phyloP scores from a whole-genome alignment of 1,284 basidiomycete species.

The Anthracocystis panici-leucophaei region DNA sequence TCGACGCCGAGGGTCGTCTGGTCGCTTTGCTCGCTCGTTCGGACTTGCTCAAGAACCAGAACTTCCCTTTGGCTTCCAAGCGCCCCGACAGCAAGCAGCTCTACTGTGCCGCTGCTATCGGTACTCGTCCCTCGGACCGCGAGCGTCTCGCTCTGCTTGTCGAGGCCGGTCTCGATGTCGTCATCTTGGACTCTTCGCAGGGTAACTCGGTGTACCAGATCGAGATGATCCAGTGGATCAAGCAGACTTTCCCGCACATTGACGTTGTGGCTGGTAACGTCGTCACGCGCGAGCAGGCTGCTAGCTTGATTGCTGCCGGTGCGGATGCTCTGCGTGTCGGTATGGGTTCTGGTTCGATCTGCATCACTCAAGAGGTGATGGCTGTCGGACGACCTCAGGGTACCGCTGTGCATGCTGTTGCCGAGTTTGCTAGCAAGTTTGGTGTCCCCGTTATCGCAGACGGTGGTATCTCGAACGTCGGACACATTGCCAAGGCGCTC shows the following conservation, averaged over 20 bases:
- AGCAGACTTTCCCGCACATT: conserved; percentile 77
- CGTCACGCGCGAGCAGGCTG: conserved; percentile 96
- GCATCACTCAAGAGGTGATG: conserved; percentile 99
- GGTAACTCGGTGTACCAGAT: conserved; percentile 95
- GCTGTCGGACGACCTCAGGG: conserved; percentile 99
- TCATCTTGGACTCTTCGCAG: conserved; percentile 94
- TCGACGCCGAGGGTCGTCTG: conserved; percentile 62
- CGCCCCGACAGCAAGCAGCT: conserved; percentile 92
- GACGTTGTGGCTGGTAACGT: conserved; percentile 98
- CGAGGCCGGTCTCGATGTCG: conserved; percentile 94
- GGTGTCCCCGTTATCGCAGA: conserved; percentile 99
- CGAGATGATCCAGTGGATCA: conserved; percentile 96
- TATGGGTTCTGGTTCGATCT: conserved; percentile 98
- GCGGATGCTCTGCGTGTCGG: conserved; percentile 94
- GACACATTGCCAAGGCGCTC: conserved; percentile 97
- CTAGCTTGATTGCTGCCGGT: conserved; percentile 90
- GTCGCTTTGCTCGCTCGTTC: conserved; percentile 75
- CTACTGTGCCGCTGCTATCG: conserved; percentile 95
- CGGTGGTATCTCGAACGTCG: conserved; percentile 94
- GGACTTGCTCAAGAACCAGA: conserved; percentile 97
- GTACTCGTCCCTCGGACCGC: conserved; percentile 89
- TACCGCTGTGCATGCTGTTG: conserved; percentile 92
- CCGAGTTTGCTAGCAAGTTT: conserved; percentile 92
- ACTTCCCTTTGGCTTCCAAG: conserved; percentile 94
- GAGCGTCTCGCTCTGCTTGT: conserved; percentile 87